Conservation (phyloP, 139 green algal species). For the Dunaliella primolecta region DNA sequence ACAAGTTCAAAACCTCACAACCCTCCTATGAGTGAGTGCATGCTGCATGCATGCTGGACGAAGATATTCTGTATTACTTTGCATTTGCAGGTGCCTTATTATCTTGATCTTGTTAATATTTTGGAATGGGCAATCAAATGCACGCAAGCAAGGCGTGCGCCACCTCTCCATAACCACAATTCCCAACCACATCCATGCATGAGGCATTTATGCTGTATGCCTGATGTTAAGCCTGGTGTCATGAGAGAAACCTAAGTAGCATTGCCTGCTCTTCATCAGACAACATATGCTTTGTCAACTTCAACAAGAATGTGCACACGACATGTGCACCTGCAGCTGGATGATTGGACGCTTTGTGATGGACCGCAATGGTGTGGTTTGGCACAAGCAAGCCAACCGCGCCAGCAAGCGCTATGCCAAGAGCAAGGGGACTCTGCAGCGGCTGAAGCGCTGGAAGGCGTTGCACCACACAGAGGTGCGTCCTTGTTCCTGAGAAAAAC, state of each 20-base stretch:
- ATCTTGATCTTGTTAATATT: background rate
- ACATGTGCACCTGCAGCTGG: too few species aligned
- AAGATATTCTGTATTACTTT: background rate
- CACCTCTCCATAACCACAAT: background rate
- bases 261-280: too few species aligned
- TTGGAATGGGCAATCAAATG: background rate
- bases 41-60: too few species aligned
- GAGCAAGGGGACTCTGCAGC: background rate
- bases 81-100: background rate
- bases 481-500: background rate
- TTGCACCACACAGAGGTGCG: background rate
- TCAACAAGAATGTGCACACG: too few species aligned
- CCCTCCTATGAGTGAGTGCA: constrained; percentile 19
- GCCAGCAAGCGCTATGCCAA: constrained; percentile 18
- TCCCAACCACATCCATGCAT: background rate
- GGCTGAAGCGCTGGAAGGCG: constrained; percentile 28
- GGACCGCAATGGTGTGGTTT: constrained; percentile 27
- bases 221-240: too few species aligned
- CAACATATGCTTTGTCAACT: too few species aligned
- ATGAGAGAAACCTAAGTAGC: too few species aligned
- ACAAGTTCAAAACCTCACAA: constrained; percentile 15
- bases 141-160: background rate
- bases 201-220: background rate
- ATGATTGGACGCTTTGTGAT: constrained; percentile 26
- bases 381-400: constrained; percentile 33